Evolutionary conservation across 176 grass and related monocot genomes (phyloP).

Genomic region (Elaeis guineensis): DNA sequence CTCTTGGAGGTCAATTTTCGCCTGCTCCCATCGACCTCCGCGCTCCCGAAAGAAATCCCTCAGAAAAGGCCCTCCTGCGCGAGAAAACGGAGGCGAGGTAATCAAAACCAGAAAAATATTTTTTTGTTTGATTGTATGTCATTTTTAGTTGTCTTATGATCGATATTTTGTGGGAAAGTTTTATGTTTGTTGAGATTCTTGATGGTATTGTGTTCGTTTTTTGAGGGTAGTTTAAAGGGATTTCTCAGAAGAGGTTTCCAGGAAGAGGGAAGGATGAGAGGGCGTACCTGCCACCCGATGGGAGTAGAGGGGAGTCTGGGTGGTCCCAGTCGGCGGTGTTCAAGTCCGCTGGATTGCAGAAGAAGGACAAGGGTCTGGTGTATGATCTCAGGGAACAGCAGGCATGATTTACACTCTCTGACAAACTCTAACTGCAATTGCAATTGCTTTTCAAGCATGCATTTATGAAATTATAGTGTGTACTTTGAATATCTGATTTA

Average conservation of each 20-base stretch:
- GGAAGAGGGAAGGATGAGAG: slow-evolving; percentile 26
- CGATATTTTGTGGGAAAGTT: neutral
- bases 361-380: slow-evolving; percentile 33
- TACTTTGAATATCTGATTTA: too few species aligned
- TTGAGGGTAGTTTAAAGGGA: slow-evolving; percentile 28
- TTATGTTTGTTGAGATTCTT: neutral
- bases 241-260: slow-evolving; percentile 48
- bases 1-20: neutral
- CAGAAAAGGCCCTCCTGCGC: neutral
- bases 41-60: neutral
- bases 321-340: slow-evolving; percentile 28
- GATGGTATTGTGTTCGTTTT: neutral
- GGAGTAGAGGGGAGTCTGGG: slow-evolving; percentile 12
- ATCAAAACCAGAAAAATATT: too few species aligned
- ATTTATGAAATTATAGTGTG: too few species aligned
- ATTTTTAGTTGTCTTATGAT: neutral
- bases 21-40: neutral
- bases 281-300: neutral
- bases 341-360: slow-evolving; percentile 8
- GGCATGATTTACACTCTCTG: slow-evolving; percentile 14
- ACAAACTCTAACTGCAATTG: too few species aligned
- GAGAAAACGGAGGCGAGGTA: slow-evolving; percentile 8
- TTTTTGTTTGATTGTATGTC: neutral
- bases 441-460: too few species aligned
- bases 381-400: slow-evolving; percentile 54